Conservation (phyloP, 2,329 filamentous ascomycete species). For the Diaporthe nobilis region DNA sequence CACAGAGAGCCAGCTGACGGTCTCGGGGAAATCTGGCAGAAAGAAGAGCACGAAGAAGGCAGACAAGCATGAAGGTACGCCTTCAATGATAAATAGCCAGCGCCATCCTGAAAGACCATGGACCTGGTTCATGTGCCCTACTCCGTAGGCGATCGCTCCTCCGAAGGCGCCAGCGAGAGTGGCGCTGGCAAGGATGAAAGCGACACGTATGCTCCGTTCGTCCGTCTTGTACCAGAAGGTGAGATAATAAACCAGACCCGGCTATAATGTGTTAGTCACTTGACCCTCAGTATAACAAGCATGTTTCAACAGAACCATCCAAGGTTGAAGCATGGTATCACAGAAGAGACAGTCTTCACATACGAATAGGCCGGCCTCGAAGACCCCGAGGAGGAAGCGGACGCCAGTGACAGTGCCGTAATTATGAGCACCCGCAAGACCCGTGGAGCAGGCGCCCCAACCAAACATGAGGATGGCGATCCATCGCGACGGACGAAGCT, state of each 20-base stretch:
- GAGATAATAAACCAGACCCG: slow-evolving; percentile 66
- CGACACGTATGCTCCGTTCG: slow-evolving; percentile 78
- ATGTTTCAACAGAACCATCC: too few species aligned
- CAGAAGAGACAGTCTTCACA: slow-evolving; percentile 46
- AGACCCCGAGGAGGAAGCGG: slow-evolving; percentile 75
- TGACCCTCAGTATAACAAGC: too few species aligned
- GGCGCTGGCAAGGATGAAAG: slow-evolving; percentile 77
- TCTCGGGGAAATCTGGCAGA: slow-evolving; percentile 76
- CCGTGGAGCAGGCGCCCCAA: slow-evolving; percentile 77
- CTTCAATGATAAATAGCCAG: slow-evolving; percentile 72
- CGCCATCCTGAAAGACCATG: slow-evolving; percentile 73
- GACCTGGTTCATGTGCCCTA: slow-evolving; percentile 77
- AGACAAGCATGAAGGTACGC: slow-evolving; percentile 62
- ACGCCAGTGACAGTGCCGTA: slow-evolving; percentile 75
- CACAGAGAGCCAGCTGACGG: slow-evolving; percentile 71
- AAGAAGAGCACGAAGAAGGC: slow-evolving; percentile 70
- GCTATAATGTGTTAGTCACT: slow-evolving; percentile 48
- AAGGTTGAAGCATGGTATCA: too few species aligned
- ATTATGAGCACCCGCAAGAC: slow-evolving; percentile 73
- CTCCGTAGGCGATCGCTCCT: slow-evolving; percentile 78
- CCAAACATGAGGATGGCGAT: slow-evolving; percentile 74
- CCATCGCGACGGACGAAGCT: slow-evolving; percentile 72
- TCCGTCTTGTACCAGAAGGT: slow-evolving; percentile 80
- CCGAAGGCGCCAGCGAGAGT: slow-evolving; percentile 80
- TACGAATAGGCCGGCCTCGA: slow-evolving; percentile 77